These are phyloP conservation scores for Myxozyma neglecta DNA, from an alignment of 805 yeast genomes.

Conservation along the genomic window DNA sequence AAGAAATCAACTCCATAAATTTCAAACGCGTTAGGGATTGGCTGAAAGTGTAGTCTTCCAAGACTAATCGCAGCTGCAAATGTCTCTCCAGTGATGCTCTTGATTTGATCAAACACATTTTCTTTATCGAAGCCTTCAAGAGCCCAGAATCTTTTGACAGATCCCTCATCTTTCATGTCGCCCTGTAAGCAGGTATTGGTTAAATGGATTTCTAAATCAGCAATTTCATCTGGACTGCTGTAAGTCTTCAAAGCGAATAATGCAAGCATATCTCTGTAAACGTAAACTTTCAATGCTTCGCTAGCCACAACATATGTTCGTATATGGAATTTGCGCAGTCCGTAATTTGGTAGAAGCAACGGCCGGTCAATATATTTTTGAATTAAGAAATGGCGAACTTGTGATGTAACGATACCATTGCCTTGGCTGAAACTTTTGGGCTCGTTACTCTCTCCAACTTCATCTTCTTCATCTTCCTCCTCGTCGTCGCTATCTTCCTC, in stretches of 20 bases:
- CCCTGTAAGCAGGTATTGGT: slow-evolving; percentile 92
- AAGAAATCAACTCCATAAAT: slow-evolving; percentile 87
- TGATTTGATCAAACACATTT: slow-evolving; percentile 55
- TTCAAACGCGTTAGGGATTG: slow-evolving; percentile 79
- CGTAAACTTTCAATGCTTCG: slow-evolving; percentile 75
- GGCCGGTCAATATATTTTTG: slow-evolving; percentile 79
- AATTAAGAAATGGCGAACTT: slow-evolving; percentile 84
- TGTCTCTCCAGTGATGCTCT: slow-evolving; percentile 62
- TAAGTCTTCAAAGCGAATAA: slow-evolving; percentile 69
- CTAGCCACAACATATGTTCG: slow-evolving; percentile 76
- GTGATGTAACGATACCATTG: slow-evolving; percentile 78
- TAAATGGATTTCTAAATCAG: slow-evolving; percentile 68
- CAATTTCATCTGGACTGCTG: slow-evolving; percentile 41
- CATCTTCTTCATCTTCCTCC: slow-evolving; percentile 54
- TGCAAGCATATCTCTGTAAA: slow-evolving; percentile 76
- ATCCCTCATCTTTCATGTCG: slow-evolving; percentile 42
- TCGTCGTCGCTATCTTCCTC: slow-evolving; percentile 71
- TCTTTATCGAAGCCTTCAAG: slow-evolving; percentile 39
- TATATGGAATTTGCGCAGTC: slow-evolving; percentile 79
- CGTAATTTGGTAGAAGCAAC: slow-evolving; percentile 59
- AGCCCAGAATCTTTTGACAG: slow-evolving; percentile 66
- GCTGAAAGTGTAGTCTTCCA: slow-evolving; percentile 82
- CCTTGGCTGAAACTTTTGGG: slow-evolving; percentile 52
- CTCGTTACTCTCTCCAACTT: slow-evolving; percentile 4
- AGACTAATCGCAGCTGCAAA: slow-evolving; percentile 79